Base-by-base conservation (phyloP, 2,329 filamentous ascomycete genomes). In the Cercospora sp. region DNA sequence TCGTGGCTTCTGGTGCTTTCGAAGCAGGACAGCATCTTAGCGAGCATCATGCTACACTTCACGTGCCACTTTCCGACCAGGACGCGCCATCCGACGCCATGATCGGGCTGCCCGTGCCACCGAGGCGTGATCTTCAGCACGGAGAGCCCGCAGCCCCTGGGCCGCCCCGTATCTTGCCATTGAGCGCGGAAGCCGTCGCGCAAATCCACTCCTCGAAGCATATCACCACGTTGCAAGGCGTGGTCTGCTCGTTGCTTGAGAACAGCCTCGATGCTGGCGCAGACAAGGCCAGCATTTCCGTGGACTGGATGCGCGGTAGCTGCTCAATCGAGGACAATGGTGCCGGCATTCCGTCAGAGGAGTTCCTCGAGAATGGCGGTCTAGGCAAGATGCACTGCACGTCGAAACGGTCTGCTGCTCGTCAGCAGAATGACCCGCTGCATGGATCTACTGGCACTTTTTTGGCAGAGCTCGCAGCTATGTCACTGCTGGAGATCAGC, bases 281-380 rank as follows among this genome's bases (percentile, higher is more conserved):
- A 16, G 85, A 83, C 36, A 90, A 85, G 65, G 81, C 97, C 69
- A 87, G 87, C 63, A 83, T 97, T 64, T 86, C 84, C 0, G 82
- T 97, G 23, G 91, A 97, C 79, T 93, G 92, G 76, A 79, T 80
- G 63, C 88, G 90, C 26, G 94, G 93, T 5, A 88, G 86, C 72
- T 97, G 94, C 78, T 84, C 85, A 0, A 86, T 97, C 5, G 91
- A 97, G 75, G 95, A 99, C 77, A 86, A 98, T 79, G 95, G 95
- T 1, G 66, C 82, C 16, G 95, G 95, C 0, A 96, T 99, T 57
- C 77, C 83, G 1, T 87, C 91, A 0, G 75, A 78, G 1, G 94
- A 97, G 72, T 97, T 98, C 73, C 75, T 76, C n/a, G 82, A 86
- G 2, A 78, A 80, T 57, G 93, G 93, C 4, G 90, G 91, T 0